Evolutionary conservation across 2,329 filamentous ascomycete genomes (phyloP).

Genomic region (Aspergillus neoniger): DNA sequence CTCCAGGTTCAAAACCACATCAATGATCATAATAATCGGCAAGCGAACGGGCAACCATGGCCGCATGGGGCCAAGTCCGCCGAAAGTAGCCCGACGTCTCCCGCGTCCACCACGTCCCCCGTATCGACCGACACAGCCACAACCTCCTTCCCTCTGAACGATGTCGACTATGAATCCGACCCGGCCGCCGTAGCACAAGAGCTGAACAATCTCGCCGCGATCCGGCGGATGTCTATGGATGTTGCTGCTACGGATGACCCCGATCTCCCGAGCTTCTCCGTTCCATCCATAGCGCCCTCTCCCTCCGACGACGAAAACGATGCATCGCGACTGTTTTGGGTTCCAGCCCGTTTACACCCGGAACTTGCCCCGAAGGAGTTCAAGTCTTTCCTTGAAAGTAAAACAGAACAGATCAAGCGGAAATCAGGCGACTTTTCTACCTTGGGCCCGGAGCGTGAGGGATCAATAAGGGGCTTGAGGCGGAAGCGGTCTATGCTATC

Average conservation of each 20-base stretch:
- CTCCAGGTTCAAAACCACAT: constrained; percentile 36
- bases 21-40: constrained; percentile 31
- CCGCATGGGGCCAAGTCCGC: constrained; percentile 35
- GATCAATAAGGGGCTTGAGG: constrained; percentile 62
- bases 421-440: constrained; percentile 73
- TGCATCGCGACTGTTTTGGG: constrained; percentile 87
- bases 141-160: constrained; percentile 71
- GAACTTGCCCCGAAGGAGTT: constrained; percentile 95
- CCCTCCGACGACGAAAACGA: constrained; percentile 74
- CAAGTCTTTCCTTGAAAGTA: constrained; percentile 92
- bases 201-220: constrained; percentile 85
- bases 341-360: constrained; percentile 89
- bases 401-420: constrained; percentile 84
- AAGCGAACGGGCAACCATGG: constrained; percentile 37
- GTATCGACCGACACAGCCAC: constrained; percentile 60
- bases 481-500: constrained; percentile 97
- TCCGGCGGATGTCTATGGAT: constrained; percentile 93
- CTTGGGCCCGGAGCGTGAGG: constrained; percentile 54
- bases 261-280: constrained; percentile 48
- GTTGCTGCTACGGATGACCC: constrained; percentile 67
- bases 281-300: constrained; percentile 47
- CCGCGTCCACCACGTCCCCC: constrained; percentile 58
- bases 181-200: constrained; percentile 89
- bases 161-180: constrained; percentile 86
- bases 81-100: constrained; percentile 53